Base-by-base conservation (phyloP, 2,329 filamentous ascomycete species). In the Aspergillus sp. region DNA sequence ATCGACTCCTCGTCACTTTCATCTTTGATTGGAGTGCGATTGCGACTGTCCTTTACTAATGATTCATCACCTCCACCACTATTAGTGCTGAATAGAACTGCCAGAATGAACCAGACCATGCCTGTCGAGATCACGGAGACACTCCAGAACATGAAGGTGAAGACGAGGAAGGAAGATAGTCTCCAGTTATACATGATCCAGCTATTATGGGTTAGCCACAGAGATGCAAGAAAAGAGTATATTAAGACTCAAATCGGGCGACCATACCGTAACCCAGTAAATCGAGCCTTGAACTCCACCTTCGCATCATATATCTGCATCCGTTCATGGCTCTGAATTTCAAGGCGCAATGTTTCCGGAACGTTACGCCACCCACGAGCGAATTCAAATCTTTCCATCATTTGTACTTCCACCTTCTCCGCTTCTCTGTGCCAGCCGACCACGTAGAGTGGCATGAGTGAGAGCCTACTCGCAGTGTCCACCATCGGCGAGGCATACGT, bases 121-220 rank as follows among this genome's bases (percentile, higher is more conserved):
- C 74, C 71, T 62, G 86, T 79, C 34, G 83, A 85, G 0, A 81
- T 51, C 57, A 94, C 75, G 59, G 91, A 89, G 9, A 81, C 79
- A 1, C 71, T 61, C 89, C 90, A 97, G 66, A 96, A 96, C 0
- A 79, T 54, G 1, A 72, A 65, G 0, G 83, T 87, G 56, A 90
- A 86, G 1, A 83, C 58, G 1, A 86, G 41, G 46, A 89, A 90
- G 5, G 82, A 82, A 2, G 81, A 64, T 31, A 93, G 58, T 9
- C 86, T 81, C 69, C 91, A 85, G 48, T 88, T 83, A 58, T 93
- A 93, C 87, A 98, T 95, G 43, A 90, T 57, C 81, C 86, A 93
- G 39, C 86, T 75, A 46, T 40, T 12, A 42, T 13, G 10, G 28
- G 40, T 65, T 45, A 62, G 59, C 39, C 29, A 44, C 19, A 19